phyloP scores from a whole-genome alignment of 2,329 filamentous ascomycete species.

The Ceratocystis colombiana region DNA sequence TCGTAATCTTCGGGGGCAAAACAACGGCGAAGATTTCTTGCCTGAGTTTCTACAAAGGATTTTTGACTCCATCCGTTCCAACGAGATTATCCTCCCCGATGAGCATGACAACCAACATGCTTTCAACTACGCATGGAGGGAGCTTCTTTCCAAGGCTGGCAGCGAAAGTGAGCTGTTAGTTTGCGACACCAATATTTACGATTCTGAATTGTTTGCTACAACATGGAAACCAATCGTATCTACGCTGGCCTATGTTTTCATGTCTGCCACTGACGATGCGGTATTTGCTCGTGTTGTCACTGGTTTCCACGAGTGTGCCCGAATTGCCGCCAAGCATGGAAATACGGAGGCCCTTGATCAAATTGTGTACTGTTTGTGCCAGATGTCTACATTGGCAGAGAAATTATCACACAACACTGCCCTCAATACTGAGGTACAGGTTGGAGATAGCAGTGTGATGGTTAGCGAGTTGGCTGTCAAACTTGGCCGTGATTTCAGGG shows the following conservation, averaged over 20 bases:
- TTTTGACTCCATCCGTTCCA: constrained; percentile 79
- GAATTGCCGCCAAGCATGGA: constrained; percentile 76
- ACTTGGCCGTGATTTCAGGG: constrained; percentile 85
- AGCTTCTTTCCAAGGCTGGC: constrained; percentile 75
- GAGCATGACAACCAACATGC: constrained; percentile 95
- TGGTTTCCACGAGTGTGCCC: constrained; percentile 91
- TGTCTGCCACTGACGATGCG: constrained; percentile 93
- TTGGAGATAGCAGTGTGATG: constrained; percentile 87
- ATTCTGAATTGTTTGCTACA: constrained; percentile 93
- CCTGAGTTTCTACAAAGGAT: constrained; percentile 75
- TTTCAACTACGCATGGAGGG: constrained; percentile 96
- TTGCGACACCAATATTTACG: constrained; percentile 87
- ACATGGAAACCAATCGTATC: constrained; percentile 94
- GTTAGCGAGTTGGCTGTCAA: constrained; percentile 96
- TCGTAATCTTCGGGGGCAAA: constrained; percentile 82
- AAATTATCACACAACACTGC: constrained; percentile 68
- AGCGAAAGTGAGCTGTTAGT: constrained; percentile 62
- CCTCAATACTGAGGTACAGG: constrained; percentile 92
- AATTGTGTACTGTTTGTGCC: constrained; percentile 79
- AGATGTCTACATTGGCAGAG: constrained; percentile 78
- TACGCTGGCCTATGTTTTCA: constrained; percentile 94
- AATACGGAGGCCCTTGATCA: constrained; percentile 82
- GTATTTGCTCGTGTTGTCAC: constrained; percentile 90
- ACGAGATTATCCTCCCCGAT: constrained; percentile 93
- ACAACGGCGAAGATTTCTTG: constrained; percentile 73